Evolutionary conservation across 495 filamentous ascomycete species (phyloP).

Genomic region (Daldinia caldariorum): DNA sequence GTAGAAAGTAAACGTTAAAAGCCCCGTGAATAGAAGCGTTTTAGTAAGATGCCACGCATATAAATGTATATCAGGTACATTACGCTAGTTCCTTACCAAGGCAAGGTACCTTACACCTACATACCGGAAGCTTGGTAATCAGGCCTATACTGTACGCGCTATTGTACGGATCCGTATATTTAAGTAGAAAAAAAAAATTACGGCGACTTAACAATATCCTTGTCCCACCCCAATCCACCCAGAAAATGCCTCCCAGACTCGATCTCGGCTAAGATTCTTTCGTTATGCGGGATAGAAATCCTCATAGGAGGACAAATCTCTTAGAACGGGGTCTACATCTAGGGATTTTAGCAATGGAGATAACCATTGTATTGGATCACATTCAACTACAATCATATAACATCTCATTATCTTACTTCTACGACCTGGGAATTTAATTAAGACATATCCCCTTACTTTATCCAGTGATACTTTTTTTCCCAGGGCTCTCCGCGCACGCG

Average conservation of each 20-base stretch:
- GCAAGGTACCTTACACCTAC: too few relatives aligned
- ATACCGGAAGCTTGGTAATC: slow-evolving; percentile 16
- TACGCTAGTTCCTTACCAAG: background rate
- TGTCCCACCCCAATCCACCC: slow-evolving; percentile 17
- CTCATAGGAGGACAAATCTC: slow-evolving; percentile 25
- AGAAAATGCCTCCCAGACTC: slow-evolving; percentile 37
- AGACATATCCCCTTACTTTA: slow-evolving; percentile 34
- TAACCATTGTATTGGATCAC: slow-evolving; percentile 5
- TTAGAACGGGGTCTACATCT: background rate
- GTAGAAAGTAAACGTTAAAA: background rate
- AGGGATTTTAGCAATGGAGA: slow-evolving; percentile 2
- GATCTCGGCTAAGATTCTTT: slow-evolving; percentile 38
- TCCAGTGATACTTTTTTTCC: slow-evolving; percentile 14
- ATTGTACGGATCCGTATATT: too few relatives aligned
- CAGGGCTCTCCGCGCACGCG: slow-evolving; percentile 2
- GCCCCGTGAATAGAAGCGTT: too few relatives aligned
- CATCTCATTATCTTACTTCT: background rate
- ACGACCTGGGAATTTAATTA: slow-evolving; percentile 31
- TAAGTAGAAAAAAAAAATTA: slow-evolving; percentile 9
- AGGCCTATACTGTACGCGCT: slow-evolving; percentile 26
- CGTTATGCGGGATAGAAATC: slow-evolving; percentile 34
- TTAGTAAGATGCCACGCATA: background rate
- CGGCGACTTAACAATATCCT: slow-evolving; percentile 23
- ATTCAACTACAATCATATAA: background rate
- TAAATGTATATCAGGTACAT: background rate